Evolutionary conservation across 441 rosid genomes (phyloP), one percentile per base, ranked within the genome.

Genomic region (Aleurites moluccanus): DNA sequence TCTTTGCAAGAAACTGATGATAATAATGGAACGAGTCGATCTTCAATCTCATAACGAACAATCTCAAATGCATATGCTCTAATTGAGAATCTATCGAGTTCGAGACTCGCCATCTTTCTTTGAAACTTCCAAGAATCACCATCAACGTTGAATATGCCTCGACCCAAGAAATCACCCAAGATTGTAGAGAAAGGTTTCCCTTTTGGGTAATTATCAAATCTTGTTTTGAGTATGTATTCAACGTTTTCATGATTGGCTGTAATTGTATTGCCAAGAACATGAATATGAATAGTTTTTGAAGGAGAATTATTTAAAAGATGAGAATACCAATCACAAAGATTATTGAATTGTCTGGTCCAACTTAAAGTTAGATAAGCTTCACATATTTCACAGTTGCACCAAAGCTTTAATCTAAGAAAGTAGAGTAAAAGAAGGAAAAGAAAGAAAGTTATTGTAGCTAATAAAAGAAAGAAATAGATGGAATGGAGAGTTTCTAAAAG

Each of bases 311-410:
- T 81, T 42, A 91, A 83, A 40, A 91, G 90, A 56, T 89, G 87
- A 67, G 91, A 59, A 77, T 88, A 91, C 93, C 96, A 91, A 42
- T 89, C 90, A 72, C 80, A 89, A 69, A 86, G 89, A 75, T 87
- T 87, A 28, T 70, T 67, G 28, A 84, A 84, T 3, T 77, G 20
- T 49, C 78, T 77, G 40, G 84, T 53, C 90, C 90, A 87, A 16
- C 79, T 74, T 30, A 76, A 35, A 30, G 73, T 80, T 64, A 87
- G 82, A 74, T 83, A 87, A 30, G 87, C 74, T 6, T 69, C 30
- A 70, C 90, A 87, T 28, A 81, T 78, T 63, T 82, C 87, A 42
- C 90, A 87, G 76, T 79, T 82, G 80, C 88, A 87, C 86, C 87
- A 76, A 0, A 79, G 77, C 28, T 80, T 86, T 14, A 52, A 67